Evolutionary conservation across 2,329 filamentous ascomycete genomes (phyloP), one percentile per base, ranked within the genome.

Genomic region (Calonectria naviculata): DNA sequence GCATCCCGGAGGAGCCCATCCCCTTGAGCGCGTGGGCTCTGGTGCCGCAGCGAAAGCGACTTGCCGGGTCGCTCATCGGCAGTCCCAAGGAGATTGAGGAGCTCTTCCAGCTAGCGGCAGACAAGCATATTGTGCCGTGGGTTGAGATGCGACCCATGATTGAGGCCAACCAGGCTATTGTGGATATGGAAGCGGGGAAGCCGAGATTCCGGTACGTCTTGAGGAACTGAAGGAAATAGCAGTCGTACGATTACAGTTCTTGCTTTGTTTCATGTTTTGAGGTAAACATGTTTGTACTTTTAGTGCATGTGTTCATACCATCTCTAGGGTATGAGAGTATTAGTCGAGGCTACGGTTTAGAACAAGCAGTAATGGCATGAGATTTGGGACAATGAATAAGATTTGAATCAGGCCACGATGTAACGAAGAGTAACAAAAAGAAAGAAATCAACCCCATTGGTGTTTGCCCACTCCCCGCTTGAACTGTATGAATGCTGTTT

Each of bases 41-140:
- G 17, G 73, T 75, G 10, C 68, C 65, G 1, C 54, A 65, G 28
- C 73, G 71, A 36, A 29, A 67, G 19, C 5, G 72, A 29, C 54
- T 76, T 1, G 71, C 74, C 0, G 88, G 88, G 3, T 81, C 79
- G 5, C 62, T 79, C 41, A 81, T 90, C 74, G 88, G 89, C 0
- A 84, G 83, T 17, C 89, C 89, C 0, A 79, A 80, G n/a, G 87
- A 91, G 76, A 91, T 92, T 47, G 81, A 85, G 41, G 87, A 90
- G 72, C 92, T 92, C 89, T 79, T 92, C 65, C 74, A 87, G 66
- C 84, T 92, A 58, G 89, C 88, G 2, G 89, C 85, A 0, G 84
- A 90, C 60, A 88, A 91, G 77, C 82, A 84, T 0, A 81, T 92
- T 10, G 86, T 87, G 78, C 87, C 89, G 1, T 90, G 88, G 87